phyloP scores from a whole-genome alignment of 352 stramenopile genomes.

The Phytophthora uliginosa region DNA sequence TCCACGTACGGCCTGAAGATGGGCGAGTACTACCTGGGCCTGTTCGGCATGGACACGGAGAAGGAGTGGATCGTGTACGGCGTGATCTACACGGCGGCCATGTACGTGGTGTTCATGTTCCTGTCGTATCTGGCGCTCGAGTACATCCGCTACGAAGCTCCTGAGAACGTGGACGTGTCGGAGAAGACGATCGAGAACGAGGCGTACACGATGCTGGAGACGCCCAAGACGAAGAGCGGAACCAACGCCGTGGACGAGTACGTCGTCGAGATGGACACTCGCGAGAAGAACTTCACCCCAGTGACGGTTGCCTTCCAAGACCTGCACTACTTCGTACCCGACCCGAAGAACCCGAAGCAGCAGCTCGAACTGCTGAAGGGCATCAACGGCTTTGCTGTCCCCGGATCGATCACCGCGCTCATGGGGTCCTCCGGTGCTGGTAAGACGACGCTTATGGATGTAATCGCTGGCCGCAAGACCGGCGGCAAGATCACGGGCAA shows the following conservation, averaged over 20 bases:
- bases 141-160: slow-evolving; percentile 32
- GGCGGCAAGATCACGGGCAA: background rate
- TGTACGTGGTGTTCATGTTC: slow-evolving; percentile 49
- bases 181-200: slow-evolving; percentile 23
- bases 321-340: slow-evolving; percentile 17
- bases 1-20: slow-evolving; percentile 29
- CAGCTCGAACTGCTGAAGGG: slow-evolving; percentile 8
- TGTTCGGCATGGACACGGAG: slow-evolving; percentile 56
- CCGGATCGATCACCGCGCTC: background rate
- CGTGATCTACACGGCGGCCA: slow-evolving; percentile 43
- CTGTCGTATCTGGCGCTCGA: slow-evolving; percentile 42
- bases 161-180: slow-evolving; percentile 37
- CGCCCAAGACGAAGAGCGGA: slow-evolving; percentile 22
- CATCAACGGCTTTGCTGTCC: slow-evolving; percentile 7
- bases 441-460: background rate
- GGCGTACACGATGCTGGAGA: slow-evolving; percentile 24
- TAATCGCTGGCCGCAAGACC: background rate
- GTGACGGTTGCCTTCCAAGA: slow-evolving; percentile 26
- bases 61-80: slow-evolving; percentile 48
- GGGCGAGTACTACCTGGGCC: slow-evolving; percentile 44
- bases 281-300: slow-evolving; percentile 25
- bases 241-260: background rate
- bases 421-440: background rate
- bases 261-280: slow-evolving; percentile 12
- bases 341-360: slow-evolving; percentile 15